A percentile compares a stretch with the other conserved stretches of the same genome.
Evolutionary conservation across 306 rosid species (phyloP).

Genomic region (Mucuna pruriens): DNA sequence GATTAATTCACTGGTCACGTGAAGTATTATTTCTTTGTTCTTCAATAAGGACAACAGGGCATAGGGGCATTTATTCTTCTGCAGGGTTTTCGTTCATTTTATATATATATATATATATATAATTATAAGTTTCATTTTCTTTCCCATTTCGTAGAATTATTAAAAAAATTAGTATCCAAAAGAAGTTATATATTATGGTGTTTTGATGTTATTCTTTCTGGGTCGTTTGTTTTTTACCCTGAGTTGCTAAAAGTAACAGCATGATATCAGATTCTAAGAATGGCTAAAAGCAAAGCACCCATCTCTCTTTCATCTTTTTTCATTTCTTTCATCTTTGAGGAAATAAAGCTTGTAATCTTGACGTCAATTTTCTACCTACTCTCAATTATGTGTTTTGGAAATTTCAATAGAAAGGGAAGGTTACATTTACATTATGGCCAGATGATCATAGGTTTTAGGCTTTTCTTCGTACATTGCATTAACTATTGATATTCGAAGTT

Average conservation of each 20-base stretch:
- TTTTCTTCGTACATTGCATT: slow-evolving; percentile 25
- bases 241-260: slow-evolving; percentile 33
- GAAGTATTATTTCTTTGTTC: slow-evolving; percentile 45
- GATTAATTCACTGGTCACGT: slow-evolving; percentile 50
- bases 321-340: slow-evolving; percentile 44
- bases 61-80: slow-evolving; percentile 26
- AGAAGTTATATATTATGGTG: slow-evolving; percentile 18
- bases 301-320: slow-evolving; percentile 32
- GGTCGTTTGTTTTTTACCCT: slow-evolving; percentile 21
- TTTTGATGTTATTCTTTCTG: slow-evolving; percentile 20
- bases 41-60: slow-evolving; percentile 40
- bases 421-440: slow-evolving; percentile 19
- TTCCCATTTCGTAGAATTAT: not conserved
- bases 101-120: not conserved
- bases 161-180: not conserved
- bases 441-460: not conserved
- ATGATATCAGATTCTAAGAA: slow-evolving; percentile 44
- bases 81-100: slow-evolving; percentile 17
- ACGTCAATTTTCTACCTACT: slow-evolving; percentile 43
- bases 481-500: slow-evolving; percentile 24
- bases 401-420: slow-evolving; percentile 39
- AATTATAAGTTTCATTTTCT: not conserved
- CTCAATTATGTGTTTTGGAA: slow-evolving; percentile 40
- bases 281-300: slow-evolving; percentile 33
- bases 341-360: slow-evolving; percentile 48